These are phyloP conservation scores for Mucor circinelloides DNA, from an alignment of 371 early-diverging fungal genomes.

Conservation along the genomic window DNA sequence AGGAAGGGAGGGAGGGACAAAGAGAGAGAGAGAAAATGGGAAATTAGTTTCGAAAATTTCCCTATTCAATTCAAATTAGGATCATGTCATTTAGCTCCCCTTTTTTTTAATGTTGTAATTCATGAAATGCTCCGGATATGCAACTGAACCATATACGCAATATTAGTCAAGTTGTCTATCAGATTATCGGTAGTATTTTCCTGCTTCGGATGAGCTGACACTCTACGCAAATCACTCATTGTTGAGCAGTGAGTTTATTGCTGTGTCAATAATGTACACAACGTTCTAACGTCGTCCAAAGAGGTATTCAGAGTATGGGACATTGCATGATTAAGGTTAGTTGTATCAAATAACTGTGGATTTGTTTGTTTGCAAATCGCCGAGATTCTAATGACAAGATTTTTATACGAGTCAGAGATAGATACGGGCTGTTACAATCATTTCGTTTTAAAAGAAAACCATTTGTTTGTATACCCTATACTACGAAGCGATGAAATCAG, in stretches of 20 bases:
- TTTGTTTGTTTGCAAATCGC: slow-evolving; percentile 1
- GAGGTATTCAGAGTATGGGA: neutral
- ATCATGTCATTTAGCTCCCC: neutral
- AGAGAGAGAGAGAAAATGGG: neutral
- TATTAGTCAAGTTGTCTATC: neutral
- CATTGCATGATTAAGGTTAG: neutral
- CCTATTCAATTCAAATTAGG: neutral
- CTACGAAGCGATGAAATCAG: neutral
- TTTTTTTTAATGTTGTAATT: neutral
- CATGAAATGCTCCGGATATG: slow-evolving; percentile 2
- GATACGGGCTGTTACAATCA: neutral
- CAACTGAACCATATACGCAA: neutral
- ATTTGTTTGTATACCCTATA: neutral
- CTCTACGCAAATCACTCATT: neutral
- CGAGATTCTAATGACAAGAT: neutral
- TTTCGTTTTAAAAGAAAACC: neutral
- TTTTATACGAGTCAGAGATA: neutral
- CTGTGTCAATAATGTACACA: too few relatives aligned
- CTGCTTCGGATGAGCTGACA: too few relatives aligned
- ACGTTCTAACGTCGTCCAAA: neutral
- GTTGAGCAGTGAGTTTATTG: neutral
- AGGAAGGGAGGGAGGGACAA: neutral
- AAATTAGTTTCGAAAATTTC: neutral
- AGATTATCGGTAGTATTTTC: neutral
- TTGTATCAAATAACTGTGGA: neutral